Percentiles rank a stretch among this genome's conserved stretches.
Conservation (phyloP, 345 rosid species). For the Hibiscus syriacus region DNA sequence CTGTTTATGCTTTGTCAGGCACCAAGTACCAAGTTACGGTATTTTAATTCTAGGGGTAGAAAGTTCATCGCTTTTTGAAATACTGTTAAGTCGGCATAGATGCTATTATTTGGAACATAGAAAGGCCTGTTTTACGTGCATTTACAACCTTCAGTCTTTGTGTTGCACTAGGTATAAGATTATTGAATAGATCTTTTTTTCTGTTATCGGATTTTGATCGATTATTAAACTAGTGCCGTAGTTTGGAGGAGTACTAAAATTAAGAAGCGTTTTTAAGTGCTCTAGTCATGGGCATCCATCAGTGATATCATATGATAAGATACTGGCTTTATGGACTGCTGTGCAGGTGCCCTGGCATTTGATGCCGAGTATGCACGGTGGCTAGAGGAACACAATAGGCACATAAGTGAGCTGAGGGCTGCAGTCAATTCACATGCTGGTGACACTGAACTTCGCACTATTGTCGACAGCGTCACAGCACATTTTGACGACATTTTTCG, state of each 20-base stretch:
- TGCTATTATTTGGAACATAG: neutral
- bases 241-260: neutral
- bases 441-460: slow-evolving; percentile 72
- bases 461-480: slow-evolving; percentile 53
- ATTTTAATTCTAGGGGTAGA: neutral
- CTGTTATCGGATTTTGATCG: neutral
- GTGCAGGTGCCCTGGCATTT: slow-evolving; percentile 80
- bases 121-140: neutral
- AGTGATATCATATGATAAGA: neutral
- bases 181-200: neutral
- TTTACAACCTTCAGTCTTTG: neutral
- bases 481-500: slow-evolving; percentile 77
- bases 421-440: slow-evolving; percentile 90
- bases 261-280: neutral
- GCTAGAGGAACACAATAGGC: slow-evolving; percentile 79
- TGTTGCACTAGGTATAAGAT: neutral
- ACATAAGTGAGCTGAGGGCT: slow-evolving; percentile 67
- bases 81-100: neutral
- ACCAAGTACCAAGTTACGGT: neutral
- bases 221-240: neutral
- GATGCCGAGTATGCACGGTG: slow-evolving; percentile 81
- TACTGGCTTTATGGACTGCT: slow-evolving; percentile 2
- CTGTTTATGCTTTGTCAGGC: neutral
- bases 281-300: neutral
- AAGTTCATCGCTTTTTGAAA: neutral